Evolutionary conservation across 2,329 filamentous ascomycete genomes (phyloP).

Genomic region (Mollisia scopiformis): DNA sequence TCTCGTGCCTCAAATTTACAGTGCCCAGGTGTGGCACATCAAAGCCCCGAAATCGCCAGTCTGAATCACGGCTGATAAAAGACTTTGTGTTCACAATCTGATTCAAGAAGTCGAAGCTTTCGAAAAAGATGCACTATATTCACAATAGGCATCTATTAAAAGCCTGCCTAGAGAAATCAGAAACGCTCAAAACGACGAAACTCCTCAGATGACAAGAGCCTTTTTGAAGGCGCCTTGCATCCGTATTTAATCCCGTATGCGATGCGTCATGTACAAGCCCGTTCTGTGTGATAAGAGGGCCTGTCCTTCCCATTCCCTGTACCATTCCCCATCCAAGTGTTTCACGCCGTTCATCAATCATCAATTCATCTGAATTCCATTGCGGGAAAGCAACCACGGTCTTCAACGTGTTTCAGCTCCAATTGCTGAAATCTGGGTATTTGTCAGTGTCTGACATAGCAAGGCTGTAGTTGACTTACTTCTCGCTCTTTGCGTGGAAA

Average conservation of each 20-base stretch:
- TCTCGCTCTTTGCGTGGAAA: slow-evolving; percentile 97
- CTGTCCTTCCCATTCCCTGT: slow-evolving; percentile 7
- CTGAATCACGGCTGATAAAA: neutral
- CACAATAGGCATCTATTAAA: neutral
- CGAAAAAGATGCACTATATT: neutral
- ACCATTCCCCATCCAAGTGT: slow-evolving; percentile 3
- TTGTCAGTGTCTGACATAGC: slow-evolving; percentile 16
- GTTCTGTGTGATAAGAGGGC: slow-evolving; percentile 4
- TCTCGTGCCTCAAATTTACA: slow-evolving; percentile 5
- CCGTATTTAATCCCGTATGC: slow-evolving; percentile 13
- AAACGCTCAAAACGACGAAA: slow-evolving; percentile 18
- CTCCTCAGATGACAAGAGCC: slow-evolving; percentile 18
- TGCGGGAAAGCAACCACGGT: slow-evolving; percentile 80
- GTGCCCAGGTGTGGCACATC: neutral
- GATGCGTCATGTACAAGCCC: slow-evolving; percentile 18
- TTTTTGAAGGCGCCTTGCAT: slow-evolving; percentile 4
- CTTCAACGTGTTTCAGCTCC: slow-evolving; percentile 84
- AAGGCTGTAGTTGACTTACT: slow-evolving; percentile 60
- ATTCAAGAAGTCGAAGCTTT: neutral
- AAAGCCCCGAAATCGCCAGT: slow-evolving; percentile 1
- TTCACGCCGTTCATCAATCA: slow-evolving; percentile 23
- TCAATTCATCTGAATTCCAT: slow-evolving; percentile 81
- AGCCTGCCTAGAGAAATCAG: slow-evolving; percentile 4
- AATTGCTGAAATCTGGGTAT: slow-evolving; percentile 83
- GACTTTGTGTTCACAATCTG: slow-evolving; percentile 2